These are phyloP conservation scores for Backusella australiensis DNA, from an alignment of 192 early-diverging fungal genomes.

Conservation along the genomic window DNA sequence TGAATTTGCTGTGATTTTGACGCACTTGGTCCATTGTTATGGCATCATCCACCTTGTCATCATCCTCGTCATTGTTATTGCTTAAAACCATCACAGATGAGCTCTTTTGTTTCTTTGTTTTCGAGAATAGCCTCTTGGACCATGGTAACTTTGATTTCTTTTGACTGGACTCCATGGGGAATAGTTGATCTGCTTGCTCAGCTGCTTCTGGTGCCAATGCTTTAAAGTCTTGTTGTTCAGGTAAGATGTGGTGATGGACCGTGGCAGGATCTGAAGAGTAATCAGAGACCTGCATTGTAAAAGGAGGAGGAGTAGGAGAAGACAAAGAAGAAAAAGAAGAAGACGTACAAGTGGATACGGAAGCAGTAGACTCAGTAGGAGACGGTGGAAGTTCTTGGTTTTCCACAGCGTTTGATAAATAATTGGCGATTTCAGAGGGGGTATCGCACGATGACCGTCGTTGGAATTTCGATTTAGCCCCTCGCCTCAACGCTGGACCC, in stretches of 20 bases:
- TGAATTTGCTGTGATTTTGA: background rate
- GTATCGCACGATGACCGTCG: conserved; percentile 5
- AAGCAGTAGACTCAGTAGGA: background rate
- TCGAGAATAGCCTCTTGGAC: background rate
- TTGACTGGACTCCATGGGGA: background rate
- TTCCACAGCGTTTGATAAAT: background rate
- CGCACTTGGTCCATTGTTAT: background rate
- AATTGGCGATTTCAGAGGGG: background rate
- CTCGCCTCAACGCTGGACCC: background rate
- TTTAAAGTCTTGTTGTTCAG: background rate
- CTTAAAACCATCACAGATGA: background rate
- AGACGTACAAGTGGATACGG: background rate
- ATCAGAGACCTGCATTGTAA: background rate
- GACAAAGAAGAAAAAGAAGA: background rate
- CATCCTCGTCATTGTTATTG: background rate
- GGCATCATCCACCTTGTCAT: background rate
- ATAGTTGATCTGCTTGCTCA: background rate
- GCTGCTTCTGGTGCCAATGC: background rate
- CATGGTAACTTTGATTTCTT: background rate
- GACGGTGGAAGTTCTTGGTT: conserved; percentile 1
- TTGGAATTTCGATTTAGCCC: conserved; percentile 4
- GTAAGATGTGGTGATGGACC: background rate
- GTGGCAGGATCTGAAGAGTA: background rate
- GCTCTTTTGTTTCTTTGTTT: background rate
- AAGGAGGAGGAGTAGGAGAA: background rate